Conservation (phyloP, 331 rosid genomes). For the Pyracantha coccinea region DNA sequence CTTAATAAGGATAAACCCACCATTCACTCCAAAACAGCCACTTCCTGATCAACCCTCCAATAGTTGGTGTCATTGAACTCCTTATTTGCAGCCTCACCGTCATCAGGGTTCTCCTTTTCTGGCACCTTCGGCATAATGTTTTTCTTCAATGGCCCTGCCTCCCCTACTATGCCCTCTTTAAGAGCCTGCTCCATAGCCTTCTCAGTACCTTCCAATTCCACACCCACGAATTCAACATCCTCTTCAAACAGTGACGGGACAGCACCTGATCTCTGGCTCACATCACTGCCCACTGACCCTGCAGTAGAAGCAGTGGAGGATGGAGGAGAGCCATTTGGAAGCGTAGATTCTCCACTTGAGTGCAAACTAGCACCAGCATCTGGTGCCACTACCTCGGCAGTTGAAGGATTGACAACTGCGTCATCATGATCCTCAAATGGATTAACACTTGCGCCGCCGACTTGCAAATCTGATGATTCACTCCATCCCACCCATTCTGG, state of each 20-base stretch:
- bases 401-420: constrained; percentile 24
- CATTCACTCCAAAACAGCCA: constrained; percentile 74
- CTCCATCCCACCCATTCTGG: constrained; percentile 96
- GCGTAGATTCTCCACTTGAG: constrained; percentile 34
- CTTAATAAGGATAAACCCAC: constrained; percentile 12
- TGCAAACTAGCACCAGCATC: constrained; percentile 29
- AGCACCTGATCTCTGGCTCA: constrained; percentile 39
- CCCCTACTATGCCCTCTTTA: constrained; percentile 97
- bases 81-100: constrained; percentile 64
- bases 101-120: constrained; percentile 70
- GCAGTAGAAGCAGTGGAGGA: constrained; percentile 32
- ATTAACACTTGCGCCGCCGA: constrained; percentile 57
- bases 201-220: constrained; percentile 86
- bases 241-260: constrained; percentile 88
- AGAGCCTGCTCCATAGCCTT: constrained; percentile 99
- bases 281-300: constrained; percentile 32
- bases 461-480: constrained; percentile 62
- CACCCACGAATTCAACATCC: constrained; percentile 95
- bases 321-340: constrained; percentile 62
- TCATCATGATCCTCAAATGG: constrained; percentile 69
- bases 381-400: constrained; percentile 36
- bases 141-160: constrained; percentile 97
- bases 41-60: constrained; percentile 98
- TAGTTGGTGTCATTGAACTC: constrained; percentile 93
- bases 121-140: constrained; percentile 43